Conservation (phyloP, 73 alveolate genomes). For the Paramecium biaurelia region DNA sequence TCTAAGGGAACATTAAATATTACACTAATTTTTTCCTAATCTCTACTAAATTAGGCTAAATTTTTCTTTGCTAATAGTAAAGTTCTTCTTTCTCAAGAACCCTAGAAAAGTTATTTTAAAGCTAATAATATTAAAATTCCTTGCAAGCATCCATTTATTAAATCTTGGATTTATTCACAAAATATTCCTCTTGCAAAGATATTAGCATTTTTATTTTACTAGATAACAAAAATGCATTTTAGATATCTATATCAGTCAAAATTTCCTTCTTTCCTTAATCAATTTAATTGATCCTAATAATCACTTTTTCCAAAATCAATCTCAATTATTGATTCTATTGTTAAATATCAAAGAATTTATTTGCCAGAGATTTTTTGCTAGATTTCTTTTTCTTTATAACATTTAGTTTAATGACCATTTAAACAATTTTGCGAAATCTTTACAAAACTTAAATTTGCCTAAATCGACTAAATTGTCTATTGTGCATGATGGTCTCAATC, state of each 20-base stretch:
- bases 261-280: slow-evolving; percentile 11
- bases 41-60: neutral
- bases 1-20: slow-evolving; percentile 19
- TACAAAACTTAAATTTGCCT: neutral
- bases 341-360: neutral
- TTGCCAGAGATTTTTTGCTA: neutral
- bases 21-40: neutral
- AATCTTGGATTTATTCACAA: neutral
- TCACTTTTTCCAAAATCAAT: neutral
- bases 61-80: neutral
- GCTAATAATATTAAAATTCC: neutral
- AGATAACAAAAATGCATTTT: neutral
- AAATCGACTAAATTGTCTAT: neutral
- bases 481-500: slow-evolving; percentile 39
- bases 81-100: neutral
- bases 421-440: neutral
- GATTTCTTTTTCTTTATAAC: neutral
- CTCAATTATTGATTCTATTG: neutral
- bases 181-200: neutral
- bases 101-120: neutral
- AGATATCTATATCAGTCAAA: neutral
- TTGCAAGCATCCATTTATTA: neutral
- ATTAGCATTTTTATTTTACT: neutral
- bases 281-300: neutral
- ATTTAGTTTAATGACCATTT: neutral